A percentile compares a stretch with the other conserved stretches of the same genome.
Conservation (phyloP, 2,329 filamentous ascomycete genomes). For the Botrytis fabae region DNA sequence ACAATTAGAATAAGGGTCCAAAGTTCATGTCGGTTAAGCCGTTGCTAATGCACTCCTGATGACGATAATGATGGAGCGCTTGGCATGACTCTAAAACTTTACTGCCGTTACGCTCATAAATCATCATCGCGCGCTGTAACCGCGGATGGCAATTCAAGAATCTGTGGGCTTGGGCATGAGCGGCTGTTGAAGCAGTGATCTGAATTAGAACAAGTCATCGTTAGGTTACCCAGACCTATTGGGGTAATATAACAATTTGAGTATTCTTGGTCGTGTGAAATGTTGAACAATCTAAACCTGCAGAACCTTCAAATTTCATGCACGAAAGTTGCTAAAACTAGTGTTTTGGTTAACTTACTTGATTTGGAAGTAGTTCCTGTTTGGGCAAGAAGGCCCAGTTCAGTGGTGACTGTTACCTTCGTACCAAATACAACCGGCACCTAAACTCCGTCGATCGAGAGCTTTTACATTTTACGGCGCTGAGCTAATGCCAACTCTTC, state of each 20-base stretch:
- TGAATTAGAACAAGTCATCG: not conserved
- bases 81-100: not conserved
- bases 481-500: not conserved
- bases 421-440: too few relatives aligned
- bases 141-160: too few relatives aligned
- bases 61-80: not conserved
- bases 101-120: not conserved
- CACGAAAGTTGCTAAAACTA: not conserved
- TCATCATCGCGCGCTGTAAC: not conserved
- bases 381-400: not conserved
- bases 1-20: not conserved
- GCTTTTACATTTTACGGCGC: not conserved
- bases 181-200: not conserved
- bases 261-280: not conserved
- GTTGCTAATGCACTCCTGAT: not conserved
- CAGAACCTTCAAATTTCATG: not conserved
- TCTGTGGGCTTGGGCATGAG: not conserved
- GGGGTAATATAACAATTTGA: not conserved
- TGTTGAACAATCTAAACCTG: too few relatives aligned
- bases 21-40: not conserved
- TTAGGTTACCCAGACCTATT: not conserved
- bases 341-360: not conserved
- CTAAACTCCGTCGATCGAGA: not conserved
- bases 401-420: not conserved
- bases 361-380: not conserved